Evolutionary conservation across 306 rosid genomes (phyloP), one percentile per base, ranked within the genome.

Genomic region (Inga oerstediana): DNA sequence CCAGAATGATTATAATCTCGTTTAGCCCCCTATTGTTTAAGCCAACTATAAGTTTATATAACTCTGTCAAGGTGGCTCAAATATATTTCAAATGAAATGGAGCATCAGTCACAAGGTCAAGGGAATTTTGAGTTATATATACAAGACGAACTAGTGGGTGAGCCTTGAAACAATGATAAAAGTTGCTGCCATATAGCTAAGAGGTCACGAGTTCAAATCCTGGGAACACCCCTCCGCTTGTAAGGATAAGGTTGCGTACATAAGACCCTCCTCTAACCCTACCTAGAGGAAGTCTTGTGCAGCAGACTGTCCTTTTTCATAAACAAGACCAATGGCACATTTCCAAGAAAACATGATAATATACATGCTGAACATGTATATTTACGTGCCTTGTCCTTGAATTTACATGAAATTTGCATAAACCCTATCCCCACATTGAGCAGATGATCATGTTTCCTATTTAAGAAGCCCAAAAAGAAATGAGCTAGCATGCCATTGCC

Each of bases 381-480:
- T 56, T 56, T 54, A 72, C 45, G 67, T 54, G 34, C 48, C 22
- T 76, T 43, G 2, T 43, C 37, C 39, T 65, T 43, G 1, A 59
- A 72, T 65, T 67, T 17, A 49, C 54, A 72, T 51, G 41, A 17
- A 76, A 51, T 49, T 51, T 64, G 62, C 67, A 56, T 32, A 65
- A 64, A 82, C 77, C 48, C 27, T 51, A 65, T 56, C 58, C 43
- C 43, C 56, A 66, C n/a, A 41, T 45, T 37, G 56, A 75, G 61
- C 22, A 66, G 77, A 51, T 35, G 59, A 72, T 76, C 81, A 72
- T 37, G 27, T 43, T 76, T 46, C 65, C 78, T 65, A 14, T 44
- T 77, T 71, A 83, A 80, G 45, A 77, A 76, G 34, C 41, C 43
- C 73, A 46, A 37, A 39, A 72, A 56, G 27, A 79, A 79, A 70